A percentile compares a stretch with the other conserved stretches of the same genome.
phyloP scores from a whole-genome alignment of 345 rosid species.

The Corchorus capsularis region DNA sequence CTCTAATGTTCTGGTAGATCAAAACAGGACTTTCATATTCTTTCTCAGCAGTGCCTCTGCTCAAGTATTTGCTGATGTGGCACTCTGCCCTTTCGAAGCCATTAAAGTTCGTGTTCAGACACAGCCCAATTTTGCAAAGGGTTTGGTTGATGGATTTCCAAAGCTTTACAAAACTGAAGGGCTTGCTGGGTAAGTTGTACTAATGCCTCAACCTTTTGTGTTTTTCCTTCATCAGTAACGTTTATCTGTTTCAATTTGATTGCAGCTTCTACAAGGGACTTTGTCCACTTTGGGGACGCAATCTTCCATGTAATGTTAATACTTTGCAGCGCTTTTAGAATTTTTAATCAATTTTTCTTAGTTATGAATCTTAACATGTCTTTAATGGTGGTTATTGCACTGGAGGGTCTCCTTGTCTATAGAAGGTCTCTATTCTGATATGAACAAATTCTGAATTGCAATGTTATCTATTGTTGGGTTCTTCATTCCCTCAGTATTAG shows the following conservation, averaged over 20 bases:
- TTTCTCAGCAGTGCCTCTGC: conserved; percentile 73
- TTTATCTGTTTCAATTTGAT: conserved; percentile 18
- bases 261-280: conserved; percentile 57
- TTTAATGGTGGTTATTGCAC: neutral
- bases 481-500: neutral
- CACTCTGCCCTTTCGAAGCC: conserved; percentile 74
- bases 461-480: neutral
- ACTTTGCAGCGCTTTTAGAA: conserved; percentile 30
- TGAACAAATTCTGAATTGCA: conserved; percentile 6
- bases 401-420: neutral
- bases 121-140: conserved; percentile 59
- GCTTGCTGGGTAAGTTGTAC: conserved; percentile 45
- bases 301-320: conserved; percentile 49
- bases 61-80: conserved; percentile 64
- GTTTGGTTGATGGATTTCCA: conserved; percentile 62
- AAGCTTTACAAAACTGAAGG: conserved; percentile 59
- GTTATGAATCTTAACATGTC: neutral
- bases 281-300: conserved; percentile 49
- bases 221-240: conserved; percentile 18
- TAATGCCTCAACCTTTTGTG: conserved; percentile 4
- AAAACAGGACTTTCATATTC: conserved; percentile 42
- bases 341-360: conserved; percentile 11
- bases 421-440: neutral
- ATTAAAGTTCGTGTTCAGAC: conserved; percentile 68
- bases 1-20: conserved; percentile 42